phyloP scores from a whole-genome alignment of 2,329 filamentous ascomycete genomes.

The Orbilia blumenaviensis region DNA sequence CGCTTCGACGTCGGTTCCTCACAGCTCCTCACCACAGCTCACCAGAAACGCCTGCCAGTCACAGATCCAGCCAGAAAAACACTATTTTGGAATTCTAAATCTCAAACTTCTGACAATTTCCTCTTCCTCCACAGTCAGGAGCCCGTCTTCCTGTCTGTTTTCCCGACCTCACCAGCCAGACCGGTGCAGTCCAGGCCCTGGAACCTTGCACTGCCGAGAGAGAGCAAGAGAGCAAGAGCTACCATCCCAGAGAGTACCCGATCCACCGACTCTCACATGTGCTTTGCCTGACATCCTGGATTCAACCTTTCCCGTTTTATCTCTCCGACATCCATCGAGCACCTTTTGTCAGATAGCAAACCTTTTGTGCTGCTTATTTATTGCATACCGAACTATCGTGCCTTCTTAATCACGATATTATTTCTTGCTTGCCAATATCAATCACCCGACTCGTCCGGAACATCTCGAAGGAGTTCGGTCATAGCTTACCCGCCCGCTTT shows the following conservation, averaged over 20 bases:
- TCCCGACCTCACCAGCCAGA: background rate
- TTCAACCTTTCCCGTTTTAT: background rate
- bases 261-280: slow-evolving; percentile 38
- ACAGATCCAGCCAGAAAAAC: background rate
- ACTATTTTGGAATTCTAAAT: no score
- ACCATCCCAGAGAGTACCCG: background rate
- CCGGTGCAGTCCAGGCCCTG: slow-evolving; percentile 1
- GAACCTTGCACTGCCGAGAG: slow-evolving; percentile 32
- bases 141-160: background rate
- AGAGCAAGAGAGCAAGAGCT: background rate
- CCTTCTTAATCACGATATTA: background rate
- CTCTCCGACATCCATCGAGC: background rate
- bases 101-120: background rate
- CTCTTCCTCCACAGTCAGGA: background rate
- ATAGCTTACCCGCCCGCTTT: background rate
- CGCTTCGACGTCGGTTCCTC: slow-evolving; percentile 19
- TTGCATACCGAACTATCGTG: background rate
- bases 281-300: slow-evolving; percentile 20
- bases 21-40: slow-evolving; percentile 19
- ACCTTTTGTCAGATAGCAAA: background rate
- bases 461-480: background rate
- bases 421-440: slow-evolving; percentile 3
- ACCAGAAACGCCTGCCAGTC: background rate
- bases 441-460: slow-evolving; percentile 17
- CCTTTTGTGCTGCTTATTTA: no score